Evolutionary conservation across 1,139 yeast genomes (phyloP), one percentile per base, ranked within the genome.

Genomic region (Pichia sp.): DNA sequence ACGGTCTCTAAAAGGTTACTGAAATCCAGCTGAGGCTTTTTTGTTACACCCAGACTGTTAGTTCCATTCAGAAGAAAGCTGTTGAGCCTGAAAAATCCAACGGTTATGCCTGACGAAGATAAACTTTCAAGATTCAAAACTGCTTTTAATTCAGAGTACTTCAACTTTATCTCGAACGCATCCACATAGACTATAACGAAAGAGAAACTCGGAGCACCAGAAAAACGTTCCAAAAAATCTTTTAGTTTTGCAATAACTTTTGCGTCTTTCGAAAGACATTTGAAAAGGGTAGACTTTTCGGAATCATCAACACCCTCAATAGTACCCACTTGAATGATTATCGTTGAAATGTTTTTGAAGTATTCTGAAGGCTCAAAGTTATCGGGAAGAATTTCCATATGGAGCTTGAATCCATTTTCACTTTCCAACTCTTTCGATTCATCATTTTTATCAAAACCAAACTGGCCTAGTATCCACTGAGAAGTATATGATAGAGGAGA

Each of bases 281-380:
- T 41, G 1, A 53, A 5, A 5, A 57, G 29, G 2, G 59, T 8
- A 3, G 19, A 26, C 52, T 75, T 78, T 1, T 65, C 62, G 5
- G 61, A 54, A 3, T 75, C 61, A 41, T 57, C 59, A 2, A 65
- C 45, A 6, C 46, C 54, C 16, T 61, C 65, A 5, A 63, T 41
- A 13, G 74, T 61, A 2, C 84, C 84, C 61, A 81, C 73, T 60
- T 79, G 82, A 59, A 79, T 71, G 10, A 80, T 55, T 4, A 80
- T 55, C 52, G 78, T 73, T 1, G 76, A 67, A 0, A 76, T 67
- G 40, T 70, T 66, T 15, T 69, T 63, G 61, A 80, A 79, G 53
- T 72, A 73, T 3, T 67, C 67, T 46, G 70, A 70, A 30, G 72
- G 72, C 43, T 73, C 61, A 52, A 72, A 67, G 38, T 71, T 66